Base-by-base conservation (phyloP, 2,329 filamentous ascomycete species). In the Bertia moriformis region DNA sequence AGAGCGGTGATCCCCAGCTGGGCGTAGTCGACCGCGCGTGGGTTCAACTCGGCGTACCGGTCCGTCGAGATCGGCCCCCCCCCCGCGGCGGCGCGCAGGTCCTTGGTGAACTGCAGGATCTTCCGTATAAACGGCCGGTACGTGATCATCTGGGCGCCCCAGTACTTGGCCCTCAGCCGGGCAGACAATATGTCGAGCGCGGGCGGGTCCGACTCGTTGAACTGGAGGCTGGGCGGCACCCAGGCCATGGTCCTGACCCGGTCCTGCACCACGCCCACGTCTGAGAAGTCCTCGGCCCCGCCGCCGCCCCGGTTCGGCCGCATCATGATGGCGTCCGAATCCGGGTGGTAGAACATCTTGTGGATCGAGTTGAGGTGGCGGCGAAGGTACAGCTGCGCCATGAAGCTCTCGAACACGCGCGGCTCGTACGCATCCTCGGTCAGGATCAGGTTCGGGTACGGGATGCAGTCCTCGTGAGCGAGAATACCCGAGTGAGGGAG, bases 161-260 rank as follows among this genome's bases (percentile, higher is more conserved):
- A 96, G 57, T 91, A 96, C 56, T 98, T 96, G 13, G 84, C 91
- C 32, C 89, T 78, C 44, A 96, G 66, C 17, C 91, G 75, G 20
- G 89, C 89, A 12, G 75, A 67, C 14, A 95, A 75, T 43, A 96
- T 87, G 38, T 94, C 78, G 0, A 52, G 56, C 0, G 87, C 73
- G 1, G 86, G 85, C 3, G 68, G 66, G 40, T 93, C 84, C 2
- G 66, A 58, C 43, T 86, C 81, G 2, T 69, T 59, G 58, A 71
- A 89, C 51, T 53, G 54, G 49, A 70, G 75, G 40, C 59, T 59
- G 1, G 53, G 52, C 0, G 69, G 66, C 14, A 70, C 65, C 59
- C 69, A 69, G 14, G 52, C 45, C 50, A 54, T 47, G 14, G 36
- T 35, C 1, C 55, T 43, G 5, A 67, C 58, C 14, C 57, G 61